Percentiles rank a stretch among this genome's conserved stretches.
Evolutionary conservation across 2,329 filamentous ascomycete species (phyloP).

Genomic region (Lachnellula subtilissima): DNA sequence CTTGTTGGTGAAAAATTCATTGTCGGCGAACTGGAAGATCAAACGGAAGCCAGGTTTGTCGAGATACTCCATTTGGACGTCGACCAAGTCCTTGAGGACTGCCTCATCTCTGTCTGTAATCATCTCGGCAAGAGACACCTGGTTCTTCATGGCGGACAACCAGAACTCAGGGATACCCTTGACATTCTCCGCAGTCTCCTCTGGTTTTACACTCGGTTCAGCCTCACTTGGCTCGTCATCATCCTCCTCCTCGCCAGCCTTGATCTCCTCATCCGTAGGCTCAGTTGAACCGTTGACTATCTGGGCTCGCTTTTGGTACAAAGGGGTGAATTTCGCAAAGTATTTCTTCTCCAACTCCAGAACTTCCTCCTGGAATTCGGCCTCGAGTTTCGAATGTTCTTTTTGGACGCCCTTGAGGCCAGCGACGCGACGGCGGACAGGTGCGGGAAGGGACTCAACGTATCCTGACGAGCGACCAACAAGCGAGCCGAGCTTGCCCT

Average conservation of each 20-base stretch:
- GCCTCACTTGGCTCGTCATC: slow-evolving; percentile 57
- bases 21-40: slow-evolving; percentile 94
- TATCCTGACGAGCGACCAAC: slow-evolving; percentile 96
- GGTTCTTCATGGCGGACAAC: slow-evolving; percentile 99
- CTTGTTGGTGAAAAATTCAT: slow-evolving; percentile 98
- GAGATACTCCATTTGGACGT: slow-evolving; percentile 99
- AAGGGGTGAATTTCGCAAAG: slow-evolving; percentile 95
- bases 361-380: slow-evolving; percentile 97
- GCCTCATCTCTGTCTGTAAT: slow-evolving; percentile 97
- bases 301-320: slow-evolving; percentile 89
- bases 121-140: slow-evolving; percentile 93
- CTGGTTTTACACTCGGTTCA: slow-evolving; percentile 44
- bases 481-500: slow-evolving; percentile 88
- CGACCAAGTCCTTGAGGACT: slow-evolving; percentile 81
- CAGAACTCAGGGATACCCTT: slow-evolving; percentile 97
- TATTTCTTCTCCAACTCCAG: slow-evolving; percentile 99
- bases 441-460: slow-evolving; percentile 87
- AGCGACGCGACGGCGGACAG: slow-evolving; percentile 87
- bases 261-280: slow-evolving; percentile 81
- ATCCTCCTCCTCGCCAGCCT: slow-evolving; percentile 77
- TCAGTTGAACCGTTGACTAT: slow-evolving; percentile 87
- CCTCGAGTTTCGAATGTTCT: slow-evolving; percentile 96
- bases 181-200: slow-evolving; percentile 46
- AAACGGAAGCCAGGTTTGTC: slow-evolving; percentile 97
- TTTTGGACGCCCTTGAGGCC: slow-evolving; percentile 98